Base-by-base conservation (phyloP, 768 basidiomycete species). In the Obba rivulosa region DNA sequence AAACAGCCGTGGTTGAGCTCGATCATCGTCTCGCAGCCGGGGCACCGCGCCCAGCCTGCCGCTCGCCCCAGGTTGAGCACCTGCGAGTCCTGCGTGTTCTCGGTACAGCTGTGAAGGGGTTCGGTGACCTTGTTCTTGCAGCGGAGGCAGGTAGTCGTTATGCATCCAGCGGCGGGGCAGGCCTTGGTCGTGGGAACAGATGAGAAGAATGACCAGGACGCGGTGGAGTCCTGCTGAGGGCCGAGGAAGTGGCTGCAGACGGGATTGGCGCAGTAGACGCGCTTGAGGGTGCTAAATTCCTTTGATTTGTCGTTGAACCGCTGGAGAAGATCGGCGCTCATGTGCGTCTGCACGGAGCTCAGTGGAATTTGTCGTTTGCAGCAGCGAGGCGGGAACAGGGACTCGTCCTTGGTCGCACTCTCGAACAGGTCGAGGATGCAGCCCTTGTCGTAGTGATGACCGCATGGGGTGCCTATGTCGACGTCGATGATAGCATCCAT, bases 41-140 rank as follows among this genome's bases (percentile, higher is more conserved):
- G 71, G 46, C 71, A 74, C 9, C 65, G 65, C 1, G 67, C 57
- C 72, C 66, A 73, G 3, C 67, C 67, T 17, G 58, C 35, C 7
- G 54, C 20, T 3, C 48, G 50, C 18, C 63, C 39, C 17, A 71
- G 54, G 18, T 48, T 61, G 41, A 65, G 59, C 9, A 68, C 58
- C 4, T 58, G 56, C n/a, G 56, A 34, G 4, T 62, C 60, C 2
- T 49, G 53, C 20, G 52, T 54, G 21, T 68, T 60, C 0, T 60
- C 57, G 13, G 46, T 49, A 38, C 68, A 69, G 16, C 9, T 16
- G 31, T 69, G 64, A 18, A 18, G 21, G 1, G 36, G 38, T 20
- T 54, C 52, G 24, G 17, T 3, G 5, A 49, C 41, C 11, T 16
- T 18, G 18, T 23, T 42, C 43, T 49, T 52, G 47, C 54, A 55